These are phyloP conservation scores for Myxozyma geophila DNA, from an alignment of 805 yeast genomes.

Conservation along the genomic window DNA sequence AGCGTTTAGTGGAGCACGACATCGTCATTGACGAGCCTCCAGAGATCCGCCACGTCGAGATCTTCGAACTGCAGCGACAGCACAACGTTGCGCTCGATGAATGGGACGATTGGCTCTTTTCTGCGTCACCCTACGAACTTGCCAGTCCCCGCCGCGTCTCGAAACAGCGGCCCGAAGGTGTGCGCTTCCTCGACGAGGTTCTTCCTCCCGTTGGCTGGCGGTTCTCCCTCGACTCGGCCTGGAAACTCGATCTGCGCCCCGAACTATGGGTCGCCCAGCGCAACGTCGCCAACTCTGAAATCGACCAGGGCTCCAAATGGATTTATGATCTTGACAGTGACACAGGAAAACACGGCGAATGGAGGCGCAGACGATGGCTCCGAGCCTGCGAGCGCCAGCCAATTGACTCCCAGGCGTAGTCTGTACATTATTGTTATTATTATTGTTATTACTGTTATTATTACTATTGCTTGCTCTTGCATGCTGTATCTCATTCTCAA, in stretches of 20 bases:
- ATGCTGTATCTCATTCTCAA: too few relatives aligned
- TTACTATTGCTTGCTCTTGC: too few relatives aligned
- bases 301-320: conserved; percentile 46
- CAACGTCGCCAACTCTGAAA: conserved; percentile 43
- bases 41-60: conserved; percentile 64
- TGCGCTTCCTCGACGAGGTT: conserved; percentile 57
- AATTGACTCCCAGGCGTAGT: background rate
- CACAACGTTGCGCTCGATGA: conserved; percentile 58
- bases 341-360: conserved; percentile 43
- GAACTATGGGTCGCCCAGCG: conserved; percentile 57
- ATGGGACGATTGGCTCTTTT: conserved; percentile 66
- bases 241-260: conserved; percentile 68
- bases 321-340: conserved; percentile 44
- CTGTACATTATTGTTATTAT: too few relatives aligned
- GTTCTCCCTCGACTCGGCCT: conserved; percentile 60
- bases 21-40: conserved; percentile 71
- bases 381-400: conserved; percentile 43
- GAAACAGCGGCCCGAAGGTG: conserved; percentile 69
- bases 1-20: conserved; percentile 51
- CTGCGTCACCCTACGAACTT: conserved; percentile 59
- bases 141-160: conserved; percentile 53
- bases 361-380: conserved; percentile 50
- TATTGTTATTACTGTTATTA: too few relatives aligned
- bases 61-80: conserved; percentile 74
- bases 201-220: conserved; percentile 76